Evolutionary conservation across 1,284 basidiomycete genomes (phyloP).

Genomic region (Neolentinus lepideus): DNA sequence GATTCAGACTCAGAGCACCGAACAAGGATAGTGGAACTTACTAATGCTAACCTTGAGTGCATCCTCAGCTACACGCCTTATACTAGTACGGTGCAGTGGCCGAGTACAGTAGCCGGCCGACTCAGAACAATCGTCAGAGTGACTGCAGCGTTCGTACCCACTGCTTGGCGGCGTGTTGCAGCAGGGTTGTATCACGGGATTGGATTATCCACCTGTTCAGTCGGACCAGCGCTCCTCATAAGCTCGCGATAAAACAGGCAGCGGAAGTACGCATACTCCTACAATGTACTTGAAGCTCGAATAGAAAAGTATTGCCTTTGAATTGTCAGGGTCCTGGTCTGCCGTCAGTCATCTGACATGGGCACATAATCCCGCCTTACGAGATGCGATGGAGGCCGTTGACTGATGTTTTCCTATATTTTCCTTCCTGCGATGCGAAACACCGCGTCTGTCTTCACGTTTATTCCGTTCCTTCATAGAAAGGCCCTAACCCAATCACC

Average conservation of each 20-base stretch:
- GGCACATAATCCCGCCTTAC: not conserved
- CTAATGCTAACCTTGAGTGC: not conserved
- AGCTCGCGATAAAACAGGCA: too few species aligned
- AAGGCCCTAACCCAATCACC: not conserved
- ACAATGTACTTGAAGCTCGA: too few species aligned
- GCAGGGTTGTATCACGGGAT: too few species aligned
- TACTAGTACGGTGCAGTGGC: not conserved
- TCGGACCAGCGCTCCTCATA: too few species aligned
- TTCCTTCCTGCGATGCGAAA: not conserved
- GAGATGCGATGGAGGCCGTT: not conserved
- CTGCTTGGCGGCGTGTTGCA: too few species aligned
- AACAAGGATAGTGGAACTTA: not conserved
- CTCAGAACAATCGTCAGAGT: too few species aligned
- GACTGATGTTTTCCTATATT: not conserved
- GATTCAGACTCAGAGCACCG: not conserved
- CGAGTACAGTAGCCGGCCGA: not conserved
- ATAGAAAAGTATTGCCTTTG: not conserved
- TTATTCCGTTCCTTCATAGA: not conserved
- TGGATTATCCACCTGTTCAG: too few species aligned
- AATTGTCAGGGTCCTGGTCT: not conserved
- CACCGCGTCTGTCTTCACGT: not conserved
- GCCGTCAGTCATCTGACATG: not conserved
- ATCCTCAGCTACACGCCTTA: not conserved
- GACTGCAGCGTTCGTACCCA: too few species aligned
- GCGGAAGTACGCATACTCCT: too few species aligned